These are phyloP conservation scores for Fusarium sp. DNA, from an alignment of 2,329 filamentous ascomycete genomes.

Conservation along the genomic window DNA sequence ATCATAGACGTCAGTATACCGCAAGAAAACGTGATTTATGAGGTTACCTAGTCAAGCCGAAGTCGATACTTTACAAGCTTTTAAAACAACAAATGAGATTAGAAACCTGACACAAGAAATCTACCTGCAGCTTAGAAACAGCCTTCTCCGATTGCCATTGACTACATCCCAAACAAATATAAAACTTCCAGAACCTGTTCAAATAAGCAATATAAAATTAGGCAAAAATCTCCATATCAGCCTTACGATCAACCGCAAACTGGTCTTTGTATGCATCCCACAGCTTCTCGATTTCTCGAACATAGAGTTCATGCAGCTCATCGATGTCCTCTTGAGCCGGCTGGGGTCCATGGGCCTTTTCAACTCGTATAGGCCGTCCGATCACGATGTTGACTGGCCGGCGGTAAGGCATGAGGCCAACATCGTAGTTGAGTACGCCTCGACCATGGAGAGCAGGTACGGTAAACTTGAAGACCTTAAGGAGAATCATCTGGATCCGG, in stretches of 20 bases:
- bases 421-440: slow-evolving; percentile 97
- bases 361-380: slow-evolving; percentile 81
- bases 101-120: slow-evolving; percentile 4
- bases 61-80: not conserved
- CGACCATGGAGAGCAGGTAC: slow-evolving; percentile 90
- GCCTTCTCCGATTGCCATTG: not conserved
- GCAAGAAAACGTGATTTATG: not conserved
- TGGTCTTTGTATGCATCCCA: slow-evolving; percentile 85
- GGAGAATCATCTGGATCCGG: slow-evolving; percentile 84
- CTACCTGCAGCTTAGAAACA: not conserved
- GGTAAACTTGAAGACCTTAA: slow-evolving; percentile 91
- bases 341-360: slow-evolving; percentile 65
- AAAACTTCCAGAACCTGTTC: not conserved
- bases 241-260: slow-evolving; percentile 73
- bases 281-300: slow-evolving; percentile 77
- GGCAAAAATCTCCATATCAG: slow-evolving; percentile 76
- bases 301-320: slow-evolving; percentile 82
- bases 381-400: slow-evolving; percentile 90
- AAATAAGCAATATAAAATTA: slow-evolving; percentile 49
- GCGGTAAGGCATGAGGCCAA: slow-evolving; percentile 94
- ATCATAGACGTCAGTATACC: too few relatives aligned
- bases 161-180: not conserved
- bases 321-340: slow-evolving; percentile 84
- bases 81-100: slow-evolving; percentile 9
- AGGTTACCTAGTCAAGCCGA: too few relatives aligned